Conservation (phyloP, 2,329 filamentous ascomycete genomes). For the Zalaria obscura region DNA sequence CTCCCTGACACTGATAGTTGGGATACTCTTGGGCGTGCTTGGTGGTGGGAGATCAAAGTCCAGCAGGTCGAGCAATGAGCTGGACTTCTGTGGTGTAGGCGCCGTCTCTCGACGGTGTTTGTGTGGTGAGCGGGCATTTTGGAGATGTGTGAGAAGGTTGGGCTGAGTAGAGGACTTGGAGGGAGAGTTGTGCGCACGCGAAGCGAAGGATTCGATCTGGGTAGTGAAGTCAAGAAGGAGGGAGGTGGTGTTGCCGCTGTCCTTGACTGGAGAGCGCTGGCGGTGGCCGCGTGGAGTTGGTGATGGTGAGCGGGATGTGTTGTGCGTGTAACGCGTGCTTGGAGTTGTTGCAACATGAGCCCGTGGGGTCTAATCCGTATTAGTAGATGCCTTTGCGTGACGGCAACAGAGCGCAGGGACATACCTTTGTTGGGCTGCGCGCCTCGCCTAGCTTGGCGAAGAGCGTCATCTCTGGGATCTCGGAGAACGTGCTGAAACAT, state of each 20-base stretch:
- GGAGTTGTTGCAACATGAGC: not conserved
- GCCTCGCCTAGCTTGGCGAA: constrained; percentile 57
- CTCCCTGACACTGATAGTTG: constrained; percentile 81
- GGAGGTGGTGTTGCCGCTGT: constrained; percentile 46
- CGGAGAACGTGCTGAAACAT: constrained; percentile 78
- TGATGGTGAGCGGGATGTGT: constrained; percentile 25
- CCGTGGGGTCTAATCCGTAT: not conserved
- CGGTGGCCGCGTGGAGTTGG: constrained; percentile 39
- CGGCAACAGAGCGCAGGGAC: no score
- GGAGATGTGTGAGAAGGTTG: constrained; percentile 28
- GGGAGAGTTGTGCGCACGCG: constrained; percentile 33
- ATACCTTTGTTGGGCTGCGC: not conserved
- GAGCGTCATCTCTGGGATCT: constrained; percentile 73
- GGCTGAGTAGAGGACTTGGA: constrained; percentile 34
- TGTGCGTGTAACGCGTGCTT: not conserved
- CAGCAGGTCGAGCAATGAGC: constrained; percentile 53
- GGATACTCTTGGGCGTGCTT: constrained; percentile 81
- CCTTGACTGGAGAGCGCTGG: constrained; percentile 23
- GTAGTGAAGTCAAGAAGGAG: constrained; percentile 81
- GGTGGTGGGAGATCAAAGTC: constrained; percentile 91
- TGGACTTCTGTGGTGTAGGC: constrained; percentile 27
- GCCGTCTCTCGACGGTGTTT: constrained; percentile 15
- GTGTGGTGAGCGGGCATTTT: constrained; percentile 26
- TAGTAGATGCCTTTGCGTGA: no score
- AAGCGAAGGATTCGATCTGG: constrained; percentile 44